Percentiles rank a stretch among this genome's conserved stretches.
phyloP scores from a whole-genome alignment of 2,329 filamentous ascomycete species.

The Bipolaris victoriae region DNA sequence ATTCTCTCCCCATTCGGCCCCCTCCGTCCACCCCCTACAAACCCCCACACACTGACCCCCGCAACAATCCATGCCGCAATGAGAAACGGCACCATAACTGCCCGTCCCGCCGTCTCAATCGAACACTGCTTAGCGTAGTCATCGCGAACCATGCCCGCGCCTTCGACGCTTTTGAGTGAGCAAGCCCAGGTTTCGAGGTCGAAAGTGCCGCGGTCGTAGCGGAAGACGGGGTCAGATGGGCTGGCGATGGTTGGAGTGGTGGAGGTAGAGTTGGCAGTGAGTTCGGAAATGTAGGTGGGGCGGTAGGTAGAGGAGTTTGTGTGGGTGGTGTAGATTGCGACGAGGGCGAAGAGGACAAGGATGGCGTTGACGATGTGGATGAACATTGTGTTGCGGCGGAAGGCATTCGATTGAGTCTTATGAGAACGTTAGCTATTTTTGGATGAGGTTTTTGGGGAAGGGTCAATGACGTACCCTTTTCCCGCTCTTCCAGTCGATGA shows the following conservation, averaged over 20 bases:
- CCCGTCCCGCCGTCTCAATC: conserved; percentile 38
- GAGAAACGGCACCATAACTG: conserved; percentile 40
- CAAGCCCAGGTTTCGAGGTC: conserved; percentile 48
- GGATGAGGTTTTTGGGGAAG: neutral
- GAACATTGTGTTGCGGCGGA: conserved; percentile 45
- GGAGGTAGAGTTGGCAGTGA: conserved; percentile 25
- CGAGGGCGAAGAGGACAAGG: conserved; percentile 40
- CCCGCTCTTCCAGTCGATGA: conserved; percentile 34
- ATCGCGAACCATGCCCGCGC: conserved; percentile 32
- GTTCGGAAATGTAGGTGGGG: conserved; percentile 33
- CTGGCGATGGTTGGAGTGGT: conserved; percentile 1
- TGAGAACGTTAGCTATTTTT: neutral
- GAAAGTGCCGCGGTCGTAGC: conserved; percentile 44
- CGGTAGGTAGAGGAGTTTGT: conserved; percentile 38
- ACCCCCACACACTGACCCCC: conserved; percentile 29
- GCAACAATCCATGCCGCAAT: conserved; percentile 28
- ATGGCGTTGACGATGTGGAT: conserved; percentile 40
- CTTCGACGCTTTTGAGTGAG: conserved; percentile 31
- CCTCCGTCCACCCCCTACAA: conserved; percentile 29
- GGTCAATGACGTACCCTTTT: conserved; percentile 25
- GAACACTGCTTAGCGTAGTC: conserved; percentile 40
- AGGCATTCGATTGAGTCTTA: conserved; percentile 40
- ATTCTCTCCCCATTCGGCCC: conserved; percentile 30
- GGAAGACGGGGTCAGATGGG: conserved; percentile 19
- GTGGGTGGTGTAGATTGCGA: conserved; percentile 41